These are phyloP conservation scores for Xanthoparmelia taractica DNA, from an alignment of 495 filamentous ascomycete genomes.

Conservation along the genomic window DNA sequence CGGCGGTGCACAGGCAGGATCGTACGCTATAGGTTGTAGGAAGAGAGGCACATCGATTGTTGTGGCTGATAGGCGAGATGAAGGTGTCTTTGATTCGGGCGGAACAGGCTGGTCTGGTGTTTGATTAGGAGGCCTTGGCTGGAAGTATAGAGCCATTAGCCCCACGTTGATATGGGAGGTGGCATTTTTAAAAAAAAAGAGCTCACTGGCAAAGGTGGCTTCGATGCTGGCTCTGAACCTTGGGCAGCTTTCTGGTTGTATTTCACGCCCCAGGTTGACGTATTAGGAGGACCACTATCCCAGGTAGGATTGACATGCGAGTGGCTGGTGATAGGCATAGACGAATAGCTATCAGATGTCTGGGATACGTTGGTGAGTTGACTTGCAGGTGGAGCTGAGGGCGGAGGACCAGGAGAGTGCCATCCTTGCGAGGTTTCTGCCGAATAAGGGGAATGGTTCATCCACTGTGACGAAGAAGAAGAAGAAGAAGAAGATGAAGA, in stretches of 20 bases:
- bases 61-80: constrained; percentile 21
- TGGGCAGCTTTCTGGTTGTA: constrained; percentile 36
- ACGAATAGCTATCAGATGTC: constrained; percentile 37
- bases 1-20: constrained; percentile 17
- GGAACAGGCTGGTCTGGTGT: constrained; percentile 8
- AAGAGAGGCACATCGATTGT: constrained; percentile 24
- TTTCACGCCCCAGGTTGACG: constrained; percentile 40
- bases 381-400: constrained; percentile 25
- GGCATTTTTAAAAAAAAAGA: background rate
- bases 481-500: too few relatives aligned
- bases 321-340: constrained; percentile 28
- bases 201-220: constrained; percentile 45
- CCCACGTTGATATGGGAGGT: background rate
- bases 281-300: constrained; percentile 31
- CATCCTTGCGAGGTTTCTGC: constrained; percentile 20
- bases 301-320: constrained; percentile 21
- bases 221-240: constrained; percentile 27
- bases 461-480: constrained; percentile 21
- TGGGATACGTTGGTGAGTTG: constrained; percentile 27
- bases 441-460: constrained; percentile 16
- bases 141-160: background rate
- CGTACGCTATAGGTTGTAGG: constrained; percentile 21
- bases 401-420: constrained; percentile 24
- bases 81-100: constrained; percentile 14
- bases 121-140: constrained; percentile 15